Base-by-base conservation (phyloP, 78 protist species). In the Capsaspora owczarzaki region DNA sequence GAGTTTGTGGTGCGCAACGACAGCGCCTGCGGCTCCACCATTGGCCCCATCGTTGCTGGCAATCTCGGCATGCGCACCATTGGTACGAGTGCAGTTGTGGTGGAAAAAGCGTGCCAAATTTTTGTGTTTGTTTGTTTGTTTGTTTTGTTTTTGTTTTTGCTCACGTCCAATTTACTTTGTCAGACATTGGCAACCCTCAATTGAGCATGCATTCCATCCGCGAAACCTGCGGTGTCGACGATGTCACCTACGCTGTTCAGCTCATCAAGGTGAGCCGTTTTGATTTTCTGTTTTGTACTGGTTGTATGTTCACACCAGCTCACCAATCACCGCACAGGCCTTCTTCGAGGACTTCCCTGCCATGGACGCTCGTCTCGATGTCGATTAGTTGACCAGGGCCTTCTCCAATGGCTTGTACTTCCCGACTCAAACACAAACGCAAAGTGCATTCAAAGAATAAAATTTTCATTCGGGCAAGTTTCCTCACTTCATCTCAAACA, bases 1-100 rank as follows among this genome's bases (percentile, higher is more conserved):
- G 95, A 94, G 63, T 91, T 93, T 47, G 86, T 84, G 56, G 96
- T 87, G 29, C 86, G 92, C 49, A 93, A 91, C 47, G 96, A 96
- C 88, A 81, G 87, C 23, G 89, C 95, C 43, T 96, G 99, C 76
- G 99, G 99, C 44, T 63, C 89, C 31, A 96, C 99, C 23, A 95
- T 93, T 68, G 94, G 94, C 20, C 94, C 92, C 79, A 87, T 87
- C 3, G 33, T 82, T 4, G 2, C 89, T 1, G 72, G 87, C 14
- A 74, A 69, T 12, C n/a, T 43, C 46, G 85, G 83, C 60, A 79
- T 86, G n/a, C 89, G 85, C 72, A 81, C 85, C 3, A 47, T 86
- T n/a, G 83, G 76, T 70, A 66, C 23, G 47, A 0, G 47, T 29
- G 33, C 35, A 20, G n/a, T 79, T 20, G 68, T 4, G 22, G 35